Percentiles rank a stretch among this genome's conserved stretches.
These are phyloP conservation scores for Geotrichum histeridarum DNA, from an alignment of 1,139 yeast species.

Conservation along the genomic window DNA sequence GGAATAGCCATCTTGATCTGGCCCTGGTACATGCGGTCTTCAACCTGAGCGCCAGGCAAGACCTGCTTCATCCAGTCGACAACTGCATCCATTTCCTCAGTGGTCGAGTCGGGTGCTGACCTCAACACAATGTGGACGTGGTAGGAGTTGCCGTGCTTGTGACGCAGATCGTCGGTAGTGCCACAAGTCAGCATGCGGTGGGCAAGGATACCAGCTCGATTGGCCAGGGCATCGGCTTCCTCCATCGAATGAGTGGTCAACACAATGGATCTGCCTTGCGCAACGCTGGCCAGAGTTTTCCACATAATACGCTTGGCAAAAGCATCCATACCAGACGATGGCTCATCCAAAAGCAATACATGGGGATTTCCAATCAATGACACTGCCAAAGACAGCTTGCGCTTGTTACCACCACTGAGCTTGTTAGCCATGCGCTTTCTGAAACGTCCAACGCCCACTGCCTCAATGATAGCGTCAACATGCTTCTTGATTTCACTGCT, in stretches of 20 bases:
- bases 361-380: slow-evolving; percentile 92
- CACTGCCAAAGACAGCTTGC: slow-evolving; percentile 93
- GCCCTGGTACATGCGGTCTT: slow-evolving; percentile 36
- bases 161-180: slow-evolving; percentile 30
- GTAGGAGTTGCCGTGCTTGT: slow-evolving; percentile 30
- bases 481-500: slow-evolving; percentile 71
- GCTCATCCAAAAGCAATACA: slow-evolving; percentile 90
- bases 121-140: slow-evolving; percentile 34
- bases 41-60: slow-evolving; percentile 29
- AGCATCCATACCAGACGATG: slow-evolving; percentile 84
- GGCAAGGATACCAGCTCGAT: slow-evolving; percentile 38
- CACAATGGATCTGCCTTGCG: slow-evolving; percentile 35
- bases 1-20: slow-evolving; percentile 35
- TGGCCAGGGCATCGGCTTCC: slow-evolving; percentile 40
- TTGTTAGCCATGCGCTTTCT: slow-evolving; percentile 34
- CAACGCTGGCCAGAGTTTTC: slow-evolving; percentile 34
- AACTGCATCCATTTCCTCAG: slow-evolving; percentile 28
- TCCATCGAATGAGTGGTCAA: slow-evolving; percentile 41
- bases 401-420: slow-evolving; percentile 96
- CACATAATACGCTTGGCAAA: slow-evolving; percentile 45
- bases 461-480: slow-evolving; percentile 56
- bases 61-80: slow-evolving; percentile 24
- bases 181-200: slow-evolving; percentile 36
- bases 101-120: slow-evolving; percentile 30
- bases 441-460: slow-evolving; percentile 37